These are phyloP conservation scores for Cyphellophora attinorum DNA, from an alignment of 2,329 filamentous ascomycete species.

Conservation along the genomic window DNA sequence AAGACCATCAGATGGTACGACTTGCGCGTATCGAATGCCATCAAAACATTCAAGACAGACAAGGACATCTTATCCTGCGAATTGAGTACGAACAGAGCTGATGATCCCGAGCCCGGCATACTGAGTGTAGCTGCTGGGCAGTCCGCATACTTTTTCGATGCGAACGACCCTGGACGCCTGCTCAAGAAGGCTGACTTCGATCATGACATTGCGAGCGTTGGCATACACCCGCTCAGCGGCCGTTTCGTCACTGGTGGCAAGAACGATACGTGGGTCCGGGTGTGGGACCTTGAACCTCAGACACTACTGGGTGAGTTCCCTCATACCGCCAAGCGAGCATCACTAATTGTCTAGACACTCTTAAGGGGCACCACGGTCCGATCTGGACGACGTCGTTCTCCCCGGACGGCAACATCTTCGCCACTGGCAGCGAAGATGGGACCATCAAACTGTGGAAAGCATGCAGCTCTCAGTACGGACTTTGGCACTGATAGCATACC, in stretches of 20 bases:
- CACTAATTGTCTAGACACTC: slow-evolving; percentile 76
- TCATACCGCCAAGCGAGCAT: slow-evolving; percentile 15
- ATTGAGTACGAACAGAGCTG: slow-evolving; percentile 58
- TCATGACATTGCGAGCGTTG: slow-evolving; percentile 85
- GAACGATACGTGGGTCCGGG: slow-evolving; percentile 90
- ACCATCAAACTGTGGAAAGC: slow-evolving; percentile 88
- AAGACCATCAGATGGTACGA: slow-evolving; percentile 95
- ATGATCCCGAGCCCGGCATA: slow-evolving; percentile 61
- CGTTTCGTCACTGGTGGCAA: slow-evolving; percentile 86
- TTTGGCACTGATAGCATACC: too few species aligned
- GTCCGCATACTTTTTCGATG: slow-evolving; percentile 85
- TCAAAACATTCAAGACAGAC: slow-evolving; percentile 69
- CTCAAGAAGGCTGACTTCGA: slow-evolving; percentile 72
- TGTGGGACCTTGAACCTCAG: slow-evolving; percentile 80
- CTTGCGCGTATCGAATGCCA: slow-evolving; percentile 62
- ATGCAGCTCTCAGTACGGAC: slow-evolving; percentile 53
- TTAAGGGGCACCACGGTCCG: slow-evolving; percentile 94
- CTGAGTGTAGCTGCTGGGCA: slow-evolving; percentile 91
- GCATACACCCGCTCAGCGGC: slow-evolving; percentile 68
- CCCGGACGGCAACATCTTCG: slow-evolving; percentile 90
- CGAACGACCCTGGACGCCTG: slow-evolving; percentile 54
- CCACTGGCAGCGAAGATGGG: slow-evolving; percentile 91
- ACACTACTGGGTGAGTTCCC: slow-evolving; percentile 58
- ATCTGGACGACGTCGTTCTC: slow-evolving; percentile 96
- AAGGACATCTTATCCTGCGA: slow-evolving; percentile 88